Evolutionary conservation across 2,329 filamentous ascomycete species (phyloP), one percentile per base, ranked within the genome.

Genomic region (Cercospora zeina): DNA sequence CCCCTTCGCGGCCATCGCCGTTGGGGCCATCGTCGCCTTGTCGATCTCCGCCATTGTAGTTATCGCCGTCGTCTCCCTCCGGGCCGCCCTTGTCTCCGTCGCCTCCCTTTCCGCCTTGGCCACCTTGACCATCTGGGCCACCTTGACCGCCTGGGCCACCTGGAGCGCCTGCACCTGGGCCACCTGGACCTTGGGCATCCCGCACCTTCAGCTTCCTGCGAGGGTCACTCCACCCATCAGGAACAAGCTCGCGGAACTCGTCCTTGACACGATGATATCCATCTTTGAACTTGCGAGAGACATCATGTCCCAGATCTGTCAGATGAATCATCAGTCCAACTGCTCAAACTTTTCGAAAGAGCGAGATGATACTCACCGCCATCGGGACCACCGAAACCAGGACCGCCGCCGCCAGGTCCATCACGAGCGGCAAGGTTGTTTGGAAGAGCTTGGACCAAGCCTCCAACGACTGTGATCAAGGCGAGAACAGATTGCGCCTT

Each of bases 401-500:
- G 24, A 6, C 24, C 24, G 6, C 6, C 24, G 24, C 24, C 24
- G 6, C 31, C 31, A 2, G 31, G 31, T 2, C 31, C 31, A 34
- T 53, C 31, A 34, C 49, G 49, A 53, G 49, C 49, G 5, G 27
- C 49, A 11, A 53, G 19, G 1, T 53, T 53, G 30, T 53, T 53
- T 13, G 49, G 49, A 31, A 53, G 49, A 34, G 49, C 49, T 34
- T 53, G 49, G 0, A 34, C 49, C 8, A 53, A 19, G 27, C 49
- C 49, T 7, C 27, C 31, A 11, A 53, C 30, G 27, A 53, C 3
- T 2, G 49, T 34, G 49, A 53, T 34, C 49, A 53, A 34, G 49
- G 49, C 30, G 49, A 53, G 49, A 19, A 53, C 30, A 21, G 49
- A 53, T 14, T 53, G 49, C 21, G 49, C n/a, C 49, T 53, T 53